Base-by-base conservation (phyloP, 441 rosid genomes). In the Gossypium lobatum region DNA sequence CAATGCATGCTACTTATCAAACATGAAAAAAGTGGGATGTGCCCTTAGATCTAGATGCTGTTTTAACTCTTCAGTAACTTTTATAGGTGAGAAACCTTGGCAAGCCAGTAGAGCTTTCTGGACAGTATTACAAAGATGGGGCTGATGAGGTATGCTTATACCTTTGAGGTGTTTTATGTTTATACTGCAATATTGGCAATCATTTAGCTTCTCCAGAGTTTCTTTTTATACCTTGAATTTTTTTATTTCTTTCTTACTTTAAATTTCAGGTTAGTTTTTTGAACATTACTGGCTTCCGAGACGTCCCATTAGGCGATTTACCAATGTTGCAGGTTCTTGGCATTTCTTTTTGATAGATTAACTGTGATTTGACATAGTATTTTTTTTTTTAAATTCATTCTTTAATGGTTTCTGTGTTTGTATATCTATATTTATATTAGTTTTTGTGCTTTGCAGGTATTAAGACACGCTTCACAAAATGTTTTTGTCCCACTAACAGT, bases 401-500 rank as follows among this genome's bases (percentile, higher is more conserved):
- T 69, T 53, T 53, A 69, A n/a, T 52, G 61, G 61, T 69, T 69
- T 69, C 17, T 53, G 2, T 53, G 26, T 18, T 54, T 31, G 28
- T 21, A 28, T 52, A 2, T 74, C 57, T 61, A 23, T 53, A 68
- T 70, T 23, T 64, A 71, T 26, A 60, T 71, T 31, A 57, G 70
- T 76, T 70, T 26, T 31, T 78, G 65, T 79, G 45, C 39, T 75
- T 31, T 84, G 73, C 75, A 91, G 98, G 96, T 95, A 31, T 76
- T 95, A 84, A 90, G 99, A 85, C 62, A 65, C 73, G 81, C 99
- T 53, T 95, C 97, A 64, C 91, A 91, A 81, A 93, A 90, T 82
- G 98, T 91, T 73, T 95, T 93, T 87, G 98, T 91, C 42, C 98
- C 99, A 18, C 81, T 95, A 74, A 87, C 98, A 17, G 98, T 93